phyloP scores from a whole-genome alignment of 108 stramenopile genomes.

The Pseudonitzschia pungens region DNA sequence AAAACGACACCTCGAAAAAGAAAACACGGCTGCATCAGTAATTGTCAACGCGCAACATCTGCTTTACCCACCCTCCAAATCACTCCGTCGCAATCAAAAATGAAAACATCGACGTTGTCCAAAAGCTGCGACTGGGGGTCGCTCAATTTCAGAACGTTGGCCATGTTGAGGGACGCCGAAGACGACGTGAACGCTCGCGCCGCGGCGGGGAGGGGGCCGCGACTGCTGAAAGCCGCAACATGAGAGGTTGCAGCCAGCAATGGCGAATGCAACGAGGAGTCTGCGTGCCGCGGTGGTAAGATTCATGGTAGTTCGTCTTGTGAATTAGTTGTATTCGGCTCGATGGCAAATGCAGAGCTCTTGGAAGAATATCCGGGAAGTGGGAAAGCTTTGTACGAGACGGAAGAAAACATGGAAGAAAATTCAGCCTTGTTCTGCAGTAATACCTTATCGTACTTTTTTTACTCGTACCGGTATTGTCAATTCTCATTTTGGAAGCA shows the following conservation, averaged over 20 bases:
- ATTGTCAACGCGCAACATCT: no score
- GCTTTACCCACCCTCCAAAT: constrained; percentile 81
- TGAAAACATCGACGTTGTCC: constrained; percentile 91
- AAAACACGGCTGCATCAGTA: not conserved
- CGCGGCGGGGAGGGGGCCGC: constrained; percentile 2
- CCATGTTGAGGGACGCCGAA: constrained; percentile 19
- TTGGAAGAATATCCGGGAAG: no score
- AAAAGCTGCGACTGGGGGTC: constrained; percentile 72
- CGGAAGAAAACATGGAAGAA: no score
- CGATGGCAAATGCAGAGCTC: no score
- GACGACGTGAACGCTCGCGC: constrained; percentile 7
- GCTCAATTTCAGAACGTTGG: constrained; percentile 69
- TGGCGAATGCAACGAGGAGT: constrained; percentile 9
- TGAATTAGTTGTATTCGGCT: no score
- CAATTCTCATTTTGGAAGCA: no score
- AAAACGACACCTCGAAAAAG: not conserved
- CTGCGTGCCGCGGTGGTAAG: constrained; percentile 7
- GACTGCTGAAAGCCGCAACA: constrained; percentile 23
- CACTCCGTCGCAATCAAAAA: constrained; percentile 99
- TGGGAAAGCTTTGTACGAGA: no score
- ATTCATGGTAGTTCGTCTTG: not conserved
- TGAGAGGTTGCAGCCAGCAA: constrained; percentile 5
- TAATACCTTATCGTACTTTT: no score
- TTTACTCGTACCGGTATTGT: no score
- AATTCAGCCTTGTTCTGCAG: no score